These are phyloP conservation scores for Cytospora chrysosperma DNA, from an alignment of 2,329 filamentous ascomycete genomes.

Conservation along the genomic window DNA sequence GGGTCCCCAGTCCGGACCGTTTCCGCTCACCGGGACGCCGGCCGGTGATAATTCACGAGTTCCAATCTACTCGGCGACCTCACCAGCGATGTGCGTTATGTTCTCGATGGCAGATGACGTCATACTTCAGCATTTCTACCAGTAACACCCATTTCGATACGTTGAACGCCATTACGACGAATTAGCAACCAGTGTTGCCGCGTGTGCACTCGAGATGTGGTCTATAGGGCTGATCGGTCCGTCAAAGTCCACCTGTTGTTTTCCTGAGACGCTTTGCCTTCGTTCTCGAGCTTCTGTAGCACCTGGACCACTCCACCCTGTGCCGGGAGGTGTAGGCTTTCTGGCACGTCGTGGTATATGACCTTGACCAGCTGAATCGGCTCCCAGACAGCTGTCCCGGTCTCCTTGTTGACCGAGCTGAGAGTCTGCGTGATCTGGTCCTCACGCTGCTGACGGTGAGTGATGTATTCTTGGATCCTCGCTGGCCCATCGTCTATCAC, in stretches of 20 bases:
- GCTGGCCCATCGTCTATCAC: slow-evolving; percentile 69
- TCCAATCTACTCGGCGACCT: not conserved
- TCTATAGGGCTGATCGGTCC: slow-evolving; percentile 43
- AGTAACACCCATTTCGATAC: not conserved
- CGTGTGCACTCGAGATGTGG: not conserved
- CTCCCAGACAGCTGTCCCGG: slow-evolving; percentile 52
- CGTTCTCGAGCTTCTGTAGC: slow-evolving; percentile 71
- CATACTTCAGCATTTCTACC: slow-evolving; percentile 5
- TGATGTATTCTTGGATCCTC: slow-evolving; percentile 80
- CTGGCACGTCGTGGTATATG: slow-evolving; percentile 79
- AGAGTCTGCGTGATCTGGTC: slow-evolving; percentile 71
- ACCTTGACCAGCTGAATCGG: slow-evolving; percentile 82
- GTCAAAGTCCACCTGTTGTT: slow-evolving; percentile 44
- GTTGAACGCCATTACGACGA: not conserved
- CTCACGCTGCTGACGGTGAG: slow-evolving; percentile 77
- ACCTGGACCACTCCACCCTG: slow-evolving; percentile 76
- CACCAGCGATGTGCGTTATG: not conserved
- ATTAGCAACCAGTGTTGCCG: not conserved
- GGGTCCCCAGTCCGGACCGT: slow-evolving; percentile 1
- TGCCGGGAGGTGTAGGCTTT: slow-evolving; percentile 73
- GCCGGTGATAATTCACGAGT: not conserved
- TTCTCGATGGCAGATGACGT: slow-evolving; percentile 11
- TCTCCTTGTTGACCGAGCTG: slow-evolving; percentile 35
- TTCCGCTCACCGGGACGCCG: slow-evolving; percentile 1
- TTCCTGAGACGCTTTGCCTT: slow-evolving; percentile 60